Conservation (phyloP, 805 yeast species). For the Cyberlindnera mycetangii region DNA sequence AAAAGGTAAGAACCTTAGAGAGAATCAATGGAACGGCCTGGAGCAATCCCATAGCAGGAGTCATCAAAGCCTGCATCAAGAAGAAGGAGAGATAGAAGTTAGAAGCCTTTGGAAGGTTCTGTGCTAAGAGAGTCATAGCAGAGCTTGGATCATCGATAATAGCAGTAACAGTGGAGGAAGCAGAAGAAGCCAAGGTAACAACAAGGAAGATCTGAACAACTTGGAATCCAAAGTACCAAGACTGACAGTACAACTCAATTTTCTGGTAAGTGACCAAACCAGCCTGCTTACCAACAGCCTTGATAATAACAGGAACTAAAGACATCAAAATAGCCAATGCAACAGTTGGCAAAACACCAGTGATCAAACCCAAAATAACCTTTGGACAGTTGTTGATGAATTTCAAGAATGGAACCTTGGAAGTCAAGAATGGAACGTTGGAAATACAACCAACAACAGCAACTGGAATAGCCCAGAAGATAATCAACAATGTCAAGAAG, state of each 20-base stretch:
- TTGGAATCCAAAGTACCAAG: slow-evolving; percentile 87
- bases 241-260: slow-evolving; percentile 79
- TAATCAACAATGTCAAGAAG: slow-evolving; percentile 61
- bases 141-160: slow-evolving; percentile 61
- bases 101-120: slow-evolving; percentile 82
- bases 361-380: slow-evolving; percentile 73
- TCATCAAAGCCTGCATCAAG: slow-evolving; percentile 74
- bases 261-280: slow-evolving; percentile 72
- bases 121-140: slow-evolving; percentile 75
- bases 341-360: slow-evolving; percentile 84
- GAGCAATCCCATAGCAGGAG: slow-evolving; percentile 71
- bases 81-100: slow-evolving; percentile 87
- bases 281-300: slow-evolving; percentile 67
- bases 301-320: slow-evolving; percentile 79
- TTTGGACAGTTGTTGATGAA: slow-evolving; percentile 76
- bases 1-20: slow-evolving; percentile 66
- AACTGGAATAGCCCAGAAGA: slow-evolving; percentile 96
- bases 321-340: slow-evolving; percentile 80
- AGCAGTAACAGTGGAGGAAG: slow-evolving; percentile 69
- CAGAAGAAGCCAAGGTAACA: slow-evolving; percentile 77
- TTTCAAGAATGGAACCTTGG: slow-evolving; percentile 66
- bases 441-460: slow-evolving; percentile 96
- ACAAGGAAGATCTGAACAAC: slow-evolving; percentile 87
- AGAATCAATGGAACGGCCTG: slow-evolving; percentile 74
- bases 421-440: slow-evolving; percentile 72